Conservation (phyloP, 1,139 yeast species). For the Magnusiomyces suaveolens region DNA sequence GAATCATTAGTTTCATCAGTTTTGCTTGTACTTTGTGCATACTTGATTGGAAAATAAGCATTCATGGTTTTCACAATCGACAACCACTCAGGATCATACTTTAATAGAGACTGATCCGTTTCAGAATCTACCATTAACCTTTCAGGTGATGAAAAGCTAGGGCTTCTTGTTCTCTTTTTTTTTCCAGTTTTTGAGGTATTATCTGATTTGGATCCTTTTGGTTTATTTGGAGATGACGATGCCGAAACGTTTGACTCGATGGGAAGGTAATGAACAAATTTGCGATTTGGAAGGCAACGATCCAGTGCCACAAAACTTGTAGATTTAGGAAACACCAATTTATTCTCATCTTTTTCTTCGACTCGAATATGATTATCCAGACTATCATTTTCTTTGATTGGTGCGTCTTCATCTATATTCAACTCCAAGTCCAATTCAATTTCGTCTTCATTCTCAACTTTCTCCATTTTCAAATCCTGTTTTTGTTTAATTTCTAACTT, state of each 20-base stretch:
- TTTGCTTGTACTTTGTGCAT: neutral
- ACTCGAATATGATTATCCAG: neutral
- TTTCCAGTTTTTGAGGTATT: neutral
- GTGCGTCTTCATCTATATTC: neutral
- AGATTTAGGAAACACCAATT: neutral
- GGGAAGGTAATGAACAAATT: slow-evolving; percentile 38
- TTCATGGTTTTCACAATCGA: slow-evolving; percentile 29
- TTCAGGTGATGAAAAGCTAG: neutral
- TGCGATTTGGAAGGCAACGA: slow-evolving; percentile 60
- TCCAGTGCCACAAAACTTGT: slow-evolving; percentile 64
- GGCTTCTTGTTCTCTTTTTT: neutral
- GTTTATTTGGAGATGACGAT: neutral
- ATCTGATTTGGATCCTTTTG: neutral
- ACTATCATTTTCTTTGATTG: neutral
- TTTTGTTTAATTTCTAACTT: slow-evolving; percentile 34
- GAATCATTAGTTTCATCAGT: neutral
- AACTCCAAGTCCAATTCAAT: slow-evolving; percentile 18
- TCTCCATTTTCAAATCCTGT: slow-evolving; percentile 32
- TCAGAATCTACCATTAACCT: neutral
- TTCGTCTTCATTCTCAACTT: slow-evolving; percentile 17
- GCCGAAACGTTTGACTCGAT: neutral
- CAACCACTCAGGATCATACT: slow-evolving; percentile 35
- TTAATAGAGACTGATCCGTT: slow-evolving; percentile 13
- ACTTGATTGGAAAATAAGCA: slow-evolving; percentile 17
- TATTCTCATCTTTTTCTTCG: neutral